Percentiles rank a stretch among this genome's conserved stretches.
Conservation (phyloP, 116 monocot genomes). For the Papilionanthe hybrid region DNA sequence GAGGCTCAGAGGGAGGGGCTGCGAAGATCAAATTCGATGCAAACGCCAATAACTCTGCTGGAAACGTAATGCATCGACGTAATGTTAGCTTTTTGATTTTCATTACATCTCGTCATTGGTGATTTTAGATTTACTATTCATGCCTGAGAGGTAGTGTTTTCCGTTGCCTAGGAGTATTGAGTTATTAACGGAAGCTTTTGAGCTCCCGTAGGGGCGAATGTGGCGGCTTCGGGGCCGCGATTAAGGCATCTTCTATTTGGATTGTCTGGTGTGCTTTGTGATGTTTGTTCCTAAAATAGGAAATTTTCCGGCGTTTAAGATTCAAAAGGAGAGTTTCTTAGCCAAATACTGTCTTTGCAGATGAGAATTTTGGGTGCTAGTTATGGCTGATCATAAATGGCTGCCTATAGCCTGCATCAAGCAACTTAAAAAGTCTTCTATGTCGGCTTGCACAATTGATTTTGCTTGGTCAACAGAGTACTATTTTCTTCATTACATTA, state of each 20-base stretch:
- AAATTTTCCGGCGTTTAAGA: not conserved
- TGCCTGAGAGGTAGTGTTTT: not conserved
- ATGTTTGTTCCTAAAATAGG: not conserved
- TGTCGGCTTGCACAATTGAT: not conserved
- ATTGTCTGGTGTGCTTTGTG: not conserved
- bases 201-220: not conserved
- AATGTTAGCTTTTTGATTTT: not conserved
- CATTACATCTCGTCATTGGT: not conserved
- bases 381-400: not conserved
- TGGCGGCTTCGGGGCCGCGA: no score
- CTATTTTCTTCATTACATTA: not conserved
- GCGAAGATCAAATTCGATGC: constrained; percentile 82
- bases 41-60: constrained; percentile 41
- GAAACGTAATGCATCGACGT: constrained; percentile 45
- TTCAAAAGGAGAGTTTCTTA: not conserved
- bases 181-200: not conserved
- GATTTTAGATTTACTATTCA: not conserved
- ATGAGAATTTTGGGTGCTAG: not conserved
- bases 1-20: constrained; percentile 61
- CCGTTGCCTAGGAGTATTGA: not conserved
- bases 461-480: not conserved
- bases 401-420: not conserved
- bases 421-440: not conserved
- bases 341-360: not conserved
- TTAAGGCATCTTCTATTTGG: not conserved